Percentiles rank a stretch among this genome's conserved stretches.
Evolutionary conservation across 306 rosid species (phyloP).

Genomic region (Psophocarpus tetragonolobus): DNA sequence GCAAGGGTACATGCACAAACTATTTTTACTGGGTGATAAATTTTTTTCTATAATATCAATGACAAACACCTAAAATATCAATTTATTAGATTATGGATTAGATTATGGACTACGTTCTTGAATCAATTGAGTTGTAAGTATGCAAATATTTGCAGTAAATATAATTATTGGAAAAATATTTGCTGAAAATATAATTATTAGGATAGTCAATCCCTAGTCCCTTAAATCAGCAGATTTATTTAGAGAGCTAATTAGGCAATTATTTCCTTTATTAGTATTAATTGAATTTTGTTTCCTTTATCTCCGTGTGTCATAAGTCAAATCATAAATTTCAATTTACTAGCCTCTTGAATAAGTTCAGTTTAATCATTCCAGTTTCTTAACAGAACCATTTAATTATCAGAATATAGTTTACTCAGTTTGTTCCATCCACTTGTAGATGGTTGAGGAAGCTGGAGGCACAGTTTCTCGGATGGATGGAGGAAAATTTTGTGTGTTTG

Average conservation of each 20-base stretch:
- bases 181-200: neutral
- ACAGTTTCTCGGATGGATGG: conserved; percentile 88
- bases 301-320: neutral
- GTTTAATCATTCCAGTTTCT: neutral
- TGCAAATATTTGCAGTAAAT: neutral
- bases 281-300: neutral
- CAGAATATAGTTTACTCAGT: conserved; percentile 10
- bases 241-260: neutral
- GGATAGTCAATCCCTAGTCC: neutral
- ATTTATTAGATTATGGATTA: neutral
- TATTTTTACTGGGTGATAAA: neutral
- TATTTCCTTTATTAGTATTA: neutral
- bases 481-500: conserved; percentile 83
- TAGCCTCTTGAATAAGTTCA: neutral
- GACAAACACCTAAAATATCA: neutral
- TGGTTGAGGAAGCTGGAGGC: conserved; percentile 97
- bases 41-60: neutral
- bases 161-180: neutral
- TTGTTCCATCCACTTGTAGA: conserved; percentile 44
- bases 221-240: neutral
- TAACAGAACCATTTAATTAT: neutral
- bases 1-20: neutral
- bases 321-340: neutral
- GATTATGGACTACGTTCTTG: too few relatives aligned
- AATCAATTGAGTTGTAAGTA: neutral